These are phyloP conservation scores for Stellera chamaejasme DNA, from an alignment of 345 rosid species.

Conservation along the genomic window DNA sequence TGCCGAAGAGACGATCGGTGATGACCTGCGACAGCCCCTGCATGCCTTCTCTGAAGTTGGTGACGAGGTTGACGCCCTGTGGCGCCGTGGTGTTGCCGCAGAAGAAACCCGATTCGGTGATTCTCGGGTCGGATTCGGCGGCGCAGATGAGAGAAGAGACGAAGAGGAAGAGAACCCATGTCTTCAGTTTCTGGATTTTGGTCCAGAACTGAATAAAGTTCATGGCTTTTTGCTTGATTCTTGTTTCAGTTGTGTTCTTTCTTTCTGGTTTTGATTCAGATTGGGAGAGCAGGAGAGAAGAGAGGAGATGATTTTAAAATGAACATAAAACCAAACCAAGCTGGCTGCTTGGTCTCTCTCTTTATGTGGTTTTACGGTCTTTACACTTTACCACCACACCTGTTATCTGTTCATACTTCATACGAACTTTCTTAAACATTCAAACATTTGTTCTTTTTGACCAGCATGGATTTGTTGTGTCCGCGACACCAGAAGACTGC, in stretches of 20 bases:
- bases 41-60: slow-evolving; percentile 43
- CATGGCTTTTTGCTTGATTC: too few relatives aligned
- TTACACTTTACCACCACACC: too few relatives aligned
- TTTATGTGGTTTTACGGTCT: too few relatives aligned
- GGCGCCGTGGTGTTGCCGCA: slow-evolving; percentile 19
- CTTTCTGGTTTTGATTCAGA: not conserved
- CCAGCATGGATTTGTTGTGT: too few relatives aligned
- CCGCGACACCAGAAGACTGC: too few relatives aligned
- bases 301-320: not conserved
- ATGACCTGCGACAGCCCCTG: slow-evolving; percentile 22
- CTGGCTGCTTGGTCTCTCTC: too few relatives aligned
- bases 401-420: too few relatives aligned
- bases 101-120: slow-evolving; percentile 26
- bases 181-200: not conserved
- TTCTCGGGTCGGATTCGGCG: slow-evolving; percentile 34
- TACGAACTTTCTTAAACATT: too few relatives aligned
- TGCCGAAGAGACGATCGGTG: slow-evolving; percentile 25
- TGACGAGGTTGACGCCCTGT: slow-evolving; percentile 13
- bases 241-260: not conserved
- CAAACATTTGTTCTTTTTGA: too few relatives aligned
- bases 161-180: slow-evolving; percentile 11
- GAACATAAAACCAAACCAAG: not conserved
- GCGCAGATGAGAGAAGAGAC: slow-evolving; percentile 1
- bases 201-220: too few relatives aligned
- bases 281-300: not conserved